Evolutionary conservation across 495 filamentous ascomycete species (phyloP), one percentile per base, ranked within the genome.

Genomic region (Penicillium dipodomyicola): DNA sequence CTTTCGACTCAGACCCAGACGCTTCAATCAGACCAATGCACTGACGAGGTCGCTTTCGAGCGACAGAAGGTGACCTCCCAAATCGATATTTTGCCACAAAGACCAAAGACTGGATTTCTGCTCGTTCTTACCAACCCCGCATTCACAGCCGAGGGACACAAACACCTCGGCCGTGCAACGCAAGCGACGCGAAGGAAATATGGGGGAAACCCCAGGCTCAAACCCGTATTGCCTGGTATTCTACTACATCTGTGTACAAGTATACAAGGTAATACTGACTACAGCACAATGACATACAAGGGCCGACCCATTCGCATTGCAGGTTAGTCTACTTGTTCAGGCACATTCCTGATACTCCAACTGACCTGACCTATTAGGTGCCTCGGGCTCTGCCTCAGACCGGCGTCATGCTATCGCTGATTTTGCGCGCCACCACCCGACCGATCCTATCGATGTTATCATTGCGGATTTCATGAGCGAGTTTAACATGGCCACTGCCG

Each of bases 391-490:
- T 56, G 72, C 76, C n/a, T 79, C 78, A 17, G 82, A 84, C 63
- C 78, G 82, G 11, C 80, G 80, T 42, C 71, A 81, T 73, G 82
- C 79, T 14, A 82, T 84, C 58, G 68, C 72, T 11, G 68, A 76
- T 42, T 77, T 84, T 56, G 81, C 82, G 9, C 67, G 64, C 14
- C 75, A 81, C 52, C 33, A 65, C 14, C 59, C 61, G 7, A 67
- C 61, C 0, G 81, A 83, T 39, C 80, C 76, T 0, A 70, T 84
- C 32, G 80, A 84, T 67, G 77, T 84, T 14, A 79, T 84, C 23
- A 79, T 76, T 20, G 80, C 80, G 12, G 82, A 84, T 61, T 83
- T 78, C 69, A 80, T 84, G 80, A 77, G 72, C 52, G 81, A 84
- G 58, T 75, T 71, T 35, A 82, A 82, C 54, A 82, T 83, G 80